Base-by-base conservation (phyloP, 495 filamentous ascomycete genomes). In the Apiosordaria backusii region DNA sequence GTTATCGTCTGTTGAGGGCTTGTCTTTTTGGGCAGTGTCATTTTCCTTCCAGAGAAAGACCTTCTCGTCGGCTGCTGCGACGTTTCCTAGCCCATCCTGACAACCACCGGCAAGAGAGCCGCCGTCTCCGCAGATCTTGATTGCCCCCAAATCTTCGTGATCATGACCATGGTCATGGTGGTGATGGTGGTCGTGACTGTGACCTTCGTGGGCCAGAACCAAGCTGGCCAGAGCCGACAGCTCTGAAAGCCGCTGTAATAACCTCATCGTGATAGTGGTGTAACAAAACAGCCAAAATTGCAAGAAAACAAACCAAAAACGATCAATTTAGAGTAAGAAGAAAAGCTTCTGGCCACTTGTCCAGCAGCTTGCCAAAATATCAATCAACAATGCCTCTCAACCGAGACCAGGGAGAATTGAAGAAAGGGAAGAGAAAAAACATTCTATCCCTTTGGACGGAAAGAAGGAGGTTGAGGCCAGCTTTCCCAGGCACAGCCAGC, bases 1-100 rank as follows among this genome's bases (percentile, higher is more conserved):
- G 29, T 61, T 53, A 61, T 67, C 67, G 19, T 64, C 16, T 71
- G 62, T 7, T 65, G 62, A 21, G 67, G 67, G n/a, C 63, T 50
- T 21, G 1, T 21, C 18, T 50, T 62, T 57, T 50, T 61, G 35
- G 50, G 26, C 50, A 50, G 27, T n/a, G 25, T 52, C 21, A 2
- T 67, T 45, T 45, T 45, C 50, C 16, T 62, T 22, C 2, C 19
- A 21, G 19, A 40, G 19, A 19, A 57, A 45, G 2, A 13, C 24
- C 16, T 66, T 62, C 19, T 62, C 40, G 10, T 27, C 65, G 59
- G 57, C 54, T 50, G 23, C 61, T 4, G 10, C 4, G 13, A 35
- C 63, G 50, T 24, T 50, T 1, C 45, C 21, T 61, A 61, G 58
- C 15, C 63, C 50, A n/a, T 26, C 16, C 6, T 57, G 45, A 6